Evolutionary conservation across 352 stramenopile species (phyloP).

Genomic region (Halophytophthora batemanensis): DNA sequence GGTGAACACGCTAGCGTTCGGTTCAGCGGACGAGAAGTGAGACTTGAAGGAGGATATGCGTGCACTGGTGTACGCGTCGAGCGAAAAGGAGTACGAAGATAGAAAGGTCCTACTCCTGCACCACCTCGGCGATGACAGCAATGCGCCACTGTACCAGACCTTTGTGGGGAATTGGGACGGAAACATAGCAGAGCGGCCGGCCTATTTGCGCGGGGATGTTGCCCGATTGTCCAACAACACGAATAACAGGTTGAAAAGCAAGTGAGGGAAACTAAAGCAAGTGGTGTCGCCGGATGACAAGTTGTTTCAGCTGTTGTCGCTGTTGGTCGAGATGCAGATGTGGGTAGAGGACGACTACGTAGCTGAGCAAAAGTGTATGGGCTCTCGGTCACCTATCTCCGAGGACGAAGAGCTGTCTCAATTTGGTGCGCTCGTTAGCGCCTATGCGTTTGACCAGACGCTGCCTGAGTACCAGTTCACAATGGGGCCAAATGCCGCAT

Average conservation of each 20-base stretch:
- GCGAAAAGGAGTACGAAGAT: too few species aligned
- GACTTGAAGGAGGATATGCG: too few species aligned
- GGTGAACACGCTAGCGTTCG: too few species aligned
- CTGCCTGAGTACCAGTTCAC: too few species aligned
- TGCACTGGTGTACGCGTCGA: too few species aligned
- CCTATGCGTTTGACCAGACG: too few species aligned
- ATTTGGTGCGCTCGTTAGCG: too few species aligned
- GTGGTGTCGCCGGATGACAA: not conserved
- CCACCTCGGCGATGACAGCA: too few species aligned
- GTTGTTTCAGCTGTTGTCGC: not conserved
- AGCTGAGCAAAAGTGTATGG: not conserved
- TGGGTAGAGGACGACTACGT: constrained; percentile 9
- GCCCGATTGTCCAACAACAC: constrained; percentile 4
- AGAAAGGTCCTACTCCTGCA: too few species aligned
- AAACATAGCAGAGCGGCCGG: constrained; percentile 3
- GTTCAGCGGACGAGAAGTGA: too few species aligned
- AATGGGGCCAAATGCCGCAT: too few species aligned
- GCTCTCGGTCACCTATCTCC: not conserved
- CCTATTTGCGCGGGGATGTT: not conserved
- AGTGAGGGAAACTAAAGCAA: constrained; percentile 7
- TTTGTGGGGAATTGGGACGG: constrained; percentile 5
- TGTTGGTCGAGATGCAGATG: not conserved
- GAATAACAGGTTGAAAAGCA: constrained; percentile 9
- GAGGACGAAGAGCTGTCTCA: too few species aligned
- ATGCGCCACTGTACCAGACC: not conserved